Conservation (phyloP, 2,329 filamentous ascomycete species). For the Xylaria sp. region DNA sequence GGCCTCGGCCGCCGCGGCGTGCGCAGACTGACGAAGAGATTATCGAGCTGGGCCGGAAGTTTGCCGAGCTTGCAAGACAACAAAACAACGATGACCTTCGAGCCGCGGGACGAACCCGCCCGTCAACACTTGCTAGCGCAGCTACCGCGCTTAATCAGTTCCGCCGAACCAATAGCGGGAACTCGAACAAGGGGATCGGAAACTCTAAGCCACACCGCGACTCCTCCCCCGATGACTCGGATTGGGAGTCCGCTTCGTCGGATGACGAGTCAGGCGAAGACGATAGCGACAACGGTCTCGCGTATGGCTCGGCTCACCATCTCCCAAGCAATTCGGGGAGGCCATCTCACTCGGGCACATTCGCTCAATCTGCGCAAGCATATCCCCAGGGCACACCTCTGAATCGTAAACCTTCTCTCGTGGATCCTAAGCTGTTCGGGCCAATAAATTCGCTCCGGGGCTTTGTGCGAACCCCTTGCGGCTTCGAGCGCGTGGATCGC, state of each 20-base stretch:
- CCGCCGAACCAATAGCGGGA: slow-evolving; percentile 53
- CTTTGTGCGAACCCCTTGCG: slow-evolving; percentile 65
- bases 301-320: slow-evolving; percentile 55
- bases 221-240: slow-evolving; percentile 59
- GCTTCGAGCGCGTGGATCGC: slow-evolving; percentile 59
- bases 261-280: slow-evolving; percentile 60
- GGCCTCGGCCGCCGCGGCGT: slow-evolving; percentile 45
- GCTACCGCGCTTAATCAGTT: slow-evolving; percentile 57
- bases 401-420: slow-evolving; percentile 57
- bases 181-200: slow-evolving; percentile 53
- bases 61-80: slow-evolving; percentile 63
- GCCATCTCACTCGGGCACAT: slow-evolving; percentile 31
- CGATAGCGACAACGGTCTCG: slow-evolving; percentile 56
- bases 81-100: slow-evolving; percentile 64
- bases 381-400: slow-evolving; percentile 40
- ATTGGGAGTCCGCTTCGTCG: slow-evolving; percentile 67
- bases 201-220: slow-evolving; percentile 56
- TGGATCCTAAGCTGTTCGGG: slow-evolving; percentile 69
- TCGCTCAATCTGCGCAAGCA: slow-evolving; percentile 38
- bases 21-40: slow-evolving; percentile 68
- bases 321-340: slow-evolving; percentile 39
- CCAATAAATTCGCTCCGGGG: slow-evolving; percentile 71
- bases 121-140: slow-evolving; percentile 55
- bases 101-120: slow-evolving; percentile 54
- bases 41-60: slow-evolving; percentile 64